Evolutionary conservation across 1,284 basidiomycete genomes (phyloP).

Genomic region (Ceratobasidium papillatum): DNA sequence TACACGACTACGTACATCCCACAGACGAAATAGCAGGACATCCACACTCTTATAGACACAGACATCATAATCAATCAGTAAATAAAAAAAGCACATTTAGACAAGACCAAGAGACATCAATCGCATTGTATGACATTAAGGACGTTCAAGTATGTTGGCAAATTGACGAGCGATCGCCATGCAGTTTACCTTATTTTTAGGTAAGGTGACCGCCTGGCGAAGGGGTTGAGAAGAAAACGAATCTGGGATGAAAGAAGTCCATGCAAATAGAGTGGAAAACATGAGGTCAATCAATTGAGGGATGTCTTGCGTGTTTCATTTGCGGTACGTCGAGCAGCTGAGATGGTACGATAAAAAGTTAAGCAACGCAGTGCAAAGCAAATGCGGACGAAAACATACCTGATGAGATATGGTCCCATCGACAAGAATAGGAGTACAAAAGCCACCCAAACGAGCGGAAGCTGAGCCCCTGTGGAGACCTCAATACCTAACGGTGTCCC

Average conservation of each 20-base stretch:
- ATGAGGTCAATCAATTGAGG: constrained; percentile 28
- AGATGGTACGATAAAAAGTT: neutral
- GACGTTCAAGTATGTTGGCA: constrained; percentile 30
- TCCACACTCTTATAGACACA: constrained; percentile 11
- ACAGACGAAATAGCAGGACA: constrained; percentile 21
- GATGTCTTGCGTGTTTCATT: constrained; percentile 25
- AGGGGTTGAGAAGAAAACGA: constrained; percentile 22
- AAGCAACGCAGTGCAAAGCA: neutral
- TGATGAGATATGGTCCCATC: constrained; percentile 45
- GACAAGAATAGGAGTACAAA: constrained; percentile 44
- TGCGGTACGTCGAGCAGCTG: constrained; percentile 42
- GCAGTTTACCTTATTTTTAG: constrained; percentile 32
- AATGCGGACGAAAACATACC: constrained; percentile 32
- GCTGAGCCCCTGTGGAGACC: constrained; percentile 39
- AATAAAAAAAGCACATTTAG: constrained; percentile 29
- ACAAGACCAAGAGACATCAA: constrained; percentile 9
- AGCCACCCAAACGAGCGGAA: constrained; percentile 45
- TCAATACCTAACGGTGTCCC: constrained; percentile 41
- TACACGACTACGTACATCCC: constrained; percentile 37
- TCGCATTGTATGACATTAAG: constrained; percentile 24
- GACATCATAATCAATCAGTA: constrained; percentile 16
- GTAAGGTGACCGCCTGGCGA: constrained; percentile 9
- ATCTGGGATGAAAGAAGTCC: constrained; percentile 15
- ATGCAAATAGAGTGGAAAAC: constrained; percentile 31
- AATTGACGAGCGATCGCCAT: neutral